Evolutionary conservation across 495 filamentous ascomycete genomes (phyloP), one percentile per base, ranked within the genome.

Genomic region (Xanthoparmelia taractica): DNA sequence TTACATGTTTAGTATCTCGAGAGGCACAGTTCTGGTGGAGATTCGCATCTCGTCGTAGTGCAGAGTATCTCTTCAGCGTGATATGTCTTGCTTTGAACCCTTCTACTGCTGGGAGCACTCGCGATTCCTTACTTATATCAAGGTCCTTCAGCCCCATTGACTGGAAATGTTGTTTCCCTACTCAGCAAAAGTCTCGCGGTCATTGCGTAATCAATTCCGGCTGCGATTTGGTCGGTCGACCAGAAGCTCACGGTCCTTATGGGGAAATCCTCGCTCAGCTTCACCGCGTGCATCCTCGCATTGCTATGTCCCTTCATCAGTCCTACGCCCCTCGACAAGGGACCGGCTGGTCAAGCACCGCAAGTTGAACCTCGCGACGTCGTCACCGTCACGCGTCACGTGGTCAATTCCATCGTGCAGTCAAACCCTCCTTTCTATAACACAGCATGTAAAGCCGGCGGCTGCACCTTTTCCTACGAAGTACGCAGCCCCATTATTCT

Each of bases 31-130:
- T n/a, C 47, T 50, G 11, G 47, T 50, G 23, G 15, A 50, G 47
- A 27, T 50, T 50, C 47, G 47, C 47, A 50, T 50, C 25, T n/a
- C 48, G 15, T 52, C 48, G 31, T 52, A 52, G 48, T 52, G 48
- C 13, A 33, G 48, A 31, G 13, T 33, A 18, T 52, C 3, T 8
- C 7, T 52, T 52, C 13, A 31, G 1, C 8, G 13, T 31, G 2
- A 4, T 17, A 52, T 18, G 13, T 33, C 48, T 52, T 18, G 18
- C 8, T 31, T 52, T 27, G n/a, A 17, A 33, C 4, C 27, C 6
- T 52, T 15, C 2, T 31, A 52, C 27, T 52, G 27, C 8, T 25
- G 27, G 7, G 15, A 52, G 27, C 18, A 13, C 48, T 15, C 48
- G 27, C 27, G 27, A 5, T 31, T 52, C 48, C 18, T 52, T 50